Base-by-base conservation (phyloP, 2,329 filamentous ascomycete species). In the Pseudopyrenochaeta lycopersici region DNA sequence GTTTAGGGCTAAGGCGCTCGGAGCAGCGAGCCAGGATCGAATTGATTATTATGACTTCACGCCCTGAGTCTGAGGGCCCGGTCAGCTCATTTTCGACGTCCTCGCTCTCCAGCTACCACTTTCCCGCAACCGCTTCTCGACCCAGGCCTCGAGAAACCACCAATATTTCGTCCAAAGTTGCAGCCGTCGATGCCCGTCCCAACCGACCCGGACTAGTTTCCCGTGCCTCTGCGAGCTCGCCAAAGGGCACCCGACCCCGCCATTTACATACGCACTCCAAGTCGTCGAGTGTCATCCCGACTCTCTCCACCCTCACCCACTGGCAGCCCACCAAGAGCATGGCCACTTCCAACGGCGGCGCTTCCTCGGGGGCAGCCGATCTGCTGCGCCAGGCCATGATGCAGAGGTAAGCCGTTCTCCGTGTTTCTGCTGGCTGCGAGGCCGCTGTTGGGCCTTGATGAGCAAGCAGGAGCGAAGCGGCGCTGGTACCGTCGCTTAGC, bases 311-410 rank as follows among this genome's bases (percentile, higher is more conserved):
- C 36, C 60, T 66, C 58, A 64, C 66, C 63, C 67, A 56, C 60
- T 61, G 65, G 39, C 59, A 67, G 27, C 60, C 64, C 65, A 70
- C 64, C 49, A 27, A 27, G 23, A 27, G 23, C 23, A 72, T 71
- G 68, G 68, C 72, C 63, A 64, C 68, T 38, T 59, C 71, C 55
- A 59, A 52, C 47, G 60, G 62, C 56, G 78, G 78, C 72, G 77
- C 78, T 72, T 75, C 78, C 63, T 82, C 79, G 64, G 79, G 78
- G 54, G 83, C 85, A 49, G 81, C 82, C 46, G 84, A 86, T 66
- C 75, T 85, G 73, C 75, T 85, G 67, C 80, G 84, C 67, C 85
- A 86, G 74, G 80, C 83, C 54, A 81, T 84, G 74, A 75, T 81
- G 71, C 82, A 83, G 69, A 83, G 81, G 84, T 87, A 80, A 81